These are phyloP conservation scores for Pichia sp. DNA, from an alignment of 1,139 yeast genomes.

Conservation along the genomic window DNA sequence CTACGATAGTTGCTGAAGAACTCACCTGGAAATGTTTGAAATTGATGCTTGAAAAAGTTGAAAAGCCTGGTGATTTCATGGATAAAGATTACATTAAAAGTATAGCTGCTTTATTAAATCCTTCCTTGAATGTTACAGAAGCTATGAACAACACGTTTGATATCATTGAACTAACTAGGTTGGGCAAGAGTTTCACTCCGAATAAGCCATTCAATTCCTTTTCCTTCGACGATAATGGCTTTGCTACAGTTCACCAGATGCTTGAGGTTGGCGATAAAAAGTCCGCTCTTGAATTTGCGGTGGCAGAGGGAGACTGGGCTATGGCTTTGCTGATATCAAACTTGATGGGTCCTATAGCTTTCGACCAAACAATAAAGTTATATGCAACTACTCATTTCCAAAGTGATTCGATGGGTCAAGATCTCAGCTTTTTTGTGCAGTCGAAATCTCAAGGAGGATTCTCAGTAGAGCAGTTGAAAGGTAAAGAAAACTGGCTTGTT, in stretches of 20 bases:
- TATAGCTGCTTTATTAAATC: slow-evolving; percentile 27
- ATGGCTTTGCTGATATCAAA: slow-evolving; percentile 70
- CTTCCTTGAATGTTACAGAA: slow-evolving; percentile 19
- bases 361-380: slow-evolving; percentile 53
- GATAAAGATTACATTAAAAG: slow-evolving; percentile 18
- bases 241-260: slow-evolving; percentile 31
- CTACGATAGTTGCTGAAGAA: slow-evolving; percentile 19
- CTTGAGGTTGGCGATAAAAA: slow-evolving; percentile 63
- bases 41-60: slow-evolving; percentile 23
- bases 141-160: slow-evolving; percentile 18
- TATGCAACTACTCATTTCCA: slow-evolving; percentile 44
- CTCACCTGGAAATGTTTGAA: slow-evolving; percentile 28
- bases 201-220: slow-evolving; percentile 24
- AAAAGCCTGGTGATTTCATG: slow-evolving; percentile 26
- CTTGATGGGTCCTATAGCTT: slow-evolving; percentile 56
- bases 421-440: slow-evolving; percentile 29
- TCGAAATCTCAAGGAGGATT: slow-evolving; percentile 21
- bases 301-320: slow-evolving; percentile 70
- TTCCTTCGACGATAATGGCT: slow-evolving; percentile 21
- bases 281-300: slow-evolving; percentile 59
- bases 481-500: slow-evolving; percentile 29
- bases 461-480: slow-evolving; percentile 20
- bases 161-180: slow-evolving; percentile 16
- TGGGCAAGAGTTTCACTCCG: slow-evolving; percentile 14
- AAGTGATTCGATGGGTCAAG: slow-evolving; percentile 26